A percentile compares a stretch with the other conserved stretches of the same genome.
Evolutionary conservation across 73 alveolate genomes (phyloP).

Genomic region (Breviolum minutum): DNA sequence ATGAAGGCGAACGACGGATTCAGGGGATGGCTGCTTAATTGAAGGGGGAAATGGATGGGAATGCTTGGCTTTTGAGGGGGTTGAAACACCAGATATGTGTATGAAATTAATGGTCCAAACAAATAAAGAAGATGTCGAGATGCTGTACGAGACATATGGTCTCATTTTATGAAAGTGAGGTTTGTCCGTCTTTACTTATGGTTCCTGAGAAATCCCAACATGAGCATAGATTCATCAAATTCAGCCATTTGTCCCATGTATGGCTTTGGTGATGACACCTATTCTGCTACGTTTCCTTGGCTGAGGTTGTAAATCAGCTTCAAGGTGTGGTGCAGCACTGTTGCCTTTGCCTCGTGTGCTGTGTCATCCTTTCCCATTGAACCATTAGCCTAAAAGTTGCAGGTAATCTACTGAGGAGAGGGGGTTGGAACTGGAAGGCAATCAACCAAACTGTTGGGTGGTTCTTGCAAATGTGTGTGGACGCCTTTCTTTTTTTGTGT

Average conservation of each 20-base stretch:
- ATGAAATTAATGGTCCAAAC: not conserved
- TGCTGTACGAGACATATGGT: not conserved
- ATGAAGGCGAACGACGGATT: conserved; percentile 70
- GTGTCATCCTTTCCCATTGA: too few relatives aligned
- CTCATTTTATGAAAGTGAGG: not conserved
- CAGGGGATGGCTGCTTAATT: conserved; percentile 52
- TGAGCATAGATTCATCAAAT: not conserved
- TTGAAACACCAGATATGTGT: not conserved
- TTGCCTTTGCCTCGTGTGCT: too few relatives aligned
- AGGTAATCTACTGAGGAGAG: conserved; percentile 65
- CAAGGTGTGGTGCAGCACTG: conserved; percentile 7
- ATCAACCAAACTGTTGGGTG: too few relatives aligned
- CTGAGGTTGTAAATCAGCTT: conserved; percentile 70
- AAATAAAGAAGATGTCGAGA: not conserved
- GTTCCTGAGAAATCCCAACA: not conserved
- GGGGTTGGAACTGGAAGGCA: not conserved
- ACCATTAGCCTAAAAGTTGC: not conserved
- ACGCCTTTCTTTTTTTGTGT: not conserved
- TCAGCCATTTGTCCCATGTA: not conserved
- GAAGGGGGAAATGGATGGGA: not conserved
- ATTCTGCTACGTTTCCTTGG: not conserved
- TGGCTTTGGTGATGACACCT: not conserved
- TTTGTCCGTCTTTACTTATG: not conserved
- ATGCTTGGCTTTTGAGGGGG: not conserved
- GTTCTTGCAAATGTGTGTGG: not conserved